A percentile compares a stretch with the other conserved stretches of the same genome.
phyloP scores from a whole-genome alignment of 306 rosid genomes.

The Echinosophora koreensis region DNA sequence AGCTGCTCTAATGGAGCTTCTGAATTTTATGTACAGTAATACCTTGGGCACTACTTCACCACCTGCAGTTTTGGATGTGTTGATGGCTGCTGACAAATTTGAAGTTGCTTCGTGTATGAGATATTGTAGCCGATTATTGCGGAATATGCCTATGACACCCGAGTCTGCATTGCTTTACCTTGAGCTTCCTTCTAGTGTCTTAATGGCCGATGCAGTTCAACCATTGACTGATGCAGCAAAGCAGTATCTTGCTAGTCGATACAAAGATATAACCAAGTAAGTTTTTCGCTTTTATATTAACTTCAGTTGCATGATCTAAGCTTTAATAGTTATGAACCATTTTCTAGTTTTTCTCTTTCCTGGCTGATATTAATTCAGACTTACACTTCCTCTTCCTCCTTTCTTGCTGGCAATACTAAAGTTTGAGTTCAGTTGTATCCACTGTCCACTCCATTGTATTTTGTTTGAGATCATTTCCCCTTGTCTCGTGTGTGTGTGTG shows the following conservation, averaged over 20 bases:
- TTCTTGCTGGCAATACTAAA: neutral
- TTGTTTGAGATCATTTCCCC: neutral
- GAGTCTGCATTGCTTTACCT: slow-evolving; percentile 94
- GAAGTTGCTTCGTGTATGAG: slow-evolving; percentile 98
- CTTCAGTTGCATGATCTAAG: neutral
- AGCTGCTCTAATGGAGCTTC: slow-evolving; percentile 91
- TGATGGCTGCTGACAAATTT: slow-evolving; percentile 98
- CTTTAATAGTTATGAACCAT: neutral
- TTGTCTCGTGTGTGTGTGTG: too few species aligned
- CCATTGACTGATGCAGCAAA: slow-evolving; percentile 95
- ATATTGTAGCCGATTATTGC: slow-evolving; percentile 75
- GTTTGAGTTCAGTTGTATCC: slow-evolving; percentile 1
- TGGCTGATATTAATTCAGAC: neutral
- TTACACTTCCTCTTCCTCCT: neutral
- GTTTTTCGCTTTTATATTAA: slow-evolving; percentile 31
- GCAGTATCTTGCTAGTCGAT: slow-evolving; percentile 81
- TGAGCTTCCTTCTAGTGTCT: slow-evolving; percentile 91
- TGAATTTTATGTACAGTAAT: slow-evolving; percentile 89
- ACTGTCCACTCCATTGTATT: neutral
- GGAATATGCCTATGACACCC: slow-evolving; percentile 85
- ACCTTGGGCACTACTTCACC: slow-evolving; percentile 65
- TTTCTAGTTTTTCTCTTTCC: neutral
- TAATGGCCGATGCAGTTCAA: slow-evolving; percentile 93
- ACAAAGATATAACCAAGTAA: slow-evolving; percentile 88
- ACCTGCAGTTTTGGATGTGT: slow-evolving; percentile 82